Conservation (phyloP, 1,284 basidiomycete genomes). For the Cryptococcus sp. region DNA sequence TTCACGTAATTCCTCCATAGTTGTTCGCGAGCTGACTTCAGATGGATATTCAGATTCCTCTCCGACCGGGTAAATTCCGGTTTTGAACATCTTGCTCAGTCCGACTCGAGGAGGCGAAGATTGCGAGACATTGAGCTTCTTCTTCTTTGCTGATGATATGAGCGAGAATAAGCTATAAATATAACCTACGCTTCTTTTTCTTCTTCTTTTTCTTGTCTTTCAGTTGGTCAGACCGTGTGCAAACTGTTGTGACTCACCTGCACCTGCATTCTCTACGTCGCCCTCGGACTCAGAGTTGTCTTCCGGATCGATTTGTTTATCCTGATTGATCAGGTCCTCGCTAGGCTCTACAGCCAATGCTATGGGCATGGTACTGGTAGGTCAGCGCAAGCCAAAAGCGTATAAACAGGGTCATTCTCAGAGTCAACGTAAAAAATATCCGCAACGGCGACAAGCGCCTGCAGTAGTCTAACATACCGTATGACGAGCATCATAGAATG, state of each 20-base stretch:
- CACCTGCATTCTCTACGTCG: constrained; percentile 28
- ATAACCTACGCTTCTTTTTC: constrained; percentile 66
- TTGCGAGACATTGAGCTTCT: constrained; percentile 57
- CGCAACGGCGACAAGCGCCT: background rate
- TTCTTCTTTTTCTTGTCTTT: constrained; percentile 75
- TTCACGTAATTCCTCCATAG: constrained; percentile 85
- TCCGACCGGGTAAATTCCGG: constrained; percentile 82
- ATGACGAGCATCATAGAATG: constrained; percentile 3
- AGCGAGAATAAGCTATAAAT: background rate
- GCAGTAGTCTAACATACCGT: constrained; percentile 19
- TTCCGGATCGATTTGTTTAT: background rate
- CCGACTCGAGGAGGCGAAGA: constrained; percentile 91
- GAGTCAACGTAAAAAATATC: background rate
- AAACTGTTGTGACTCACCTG: constrained; percentile 27
- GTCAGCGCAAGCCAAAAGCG: background rate
- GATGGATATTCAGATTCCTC: constrained; percentile 88
- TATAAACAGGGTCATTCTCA: background rate
- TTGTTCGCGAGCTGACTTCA: constrained; percentile 83
- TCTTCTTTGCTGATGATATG: constrained; percentile 58
- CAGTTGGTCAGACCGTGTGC: constrained; percentile 15
- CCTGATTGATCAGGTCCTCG: background rate
- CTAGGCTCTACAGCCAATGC: background rate
- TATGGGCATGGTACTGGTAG: background rate
- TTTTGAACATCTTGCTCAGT: constrained; percentile 81
- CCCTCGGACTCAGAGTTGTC: constrained; percentile 13